Percentiles rank a stretch among this genome's conserved stretches.
phyloP scores from a whole-genome alignment of 1,139 yeast genomes.

The Taiozyma sp. region DNA sequence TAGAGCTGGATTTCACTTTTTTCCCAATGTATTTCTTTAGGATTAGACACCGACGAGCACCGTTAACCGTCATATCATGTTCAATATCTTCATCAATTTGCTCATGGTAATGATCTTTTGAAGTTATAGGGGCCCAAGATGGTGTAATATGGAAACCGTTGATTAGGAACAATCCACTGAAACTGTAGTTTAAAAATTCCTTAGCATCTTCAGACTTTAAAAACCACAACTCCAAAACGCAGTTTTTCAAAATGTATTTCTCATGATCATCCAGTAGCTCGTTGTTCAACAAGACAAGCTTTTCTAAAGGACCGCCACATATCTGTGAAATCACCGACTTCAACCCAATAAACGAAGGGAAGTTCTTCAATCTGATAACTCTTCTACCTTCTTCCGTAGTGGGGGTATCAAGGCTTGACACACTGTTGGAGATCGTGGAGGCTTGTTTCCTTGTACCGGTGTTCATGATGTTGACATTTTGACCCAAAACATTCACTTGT shows the following conservation, averaged over 20 bases:
- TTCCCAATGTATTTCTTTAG: conserved; percentile 28
- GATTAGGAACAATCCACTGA: conserved; percentile 53
- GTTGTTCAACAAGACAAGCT: conserved; percentile 29
- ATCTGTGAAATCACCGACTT: conserved; percentile 52
- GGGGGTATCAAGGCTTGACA: neutral
- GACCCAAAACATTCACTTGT: neutral
- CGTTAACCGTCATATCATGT: conserved; percentile 29
- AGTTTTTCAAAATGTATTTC: conserved; percentile 11
- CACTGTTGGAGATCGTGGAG: neutral
- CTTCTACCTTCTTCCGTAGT: conserved; percentile 14
- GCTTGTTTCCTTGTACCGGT: neutral
- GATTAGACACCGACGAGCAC: conserved; percentile 37
- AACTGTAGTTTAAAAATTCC: conserved; percentile 49
- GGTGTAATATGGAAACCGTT: conserved; percentile 52
- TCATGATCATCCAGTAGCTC: neutral
- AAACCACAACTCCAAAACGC: conserved; percentile 48
- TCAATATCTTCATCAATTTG: conserved; percentile 28
- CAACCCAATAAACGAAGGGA: conserved; percentile 41
- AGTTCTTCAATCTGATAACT: conserved; percentile 31
- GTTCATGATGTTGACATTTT: neutral
- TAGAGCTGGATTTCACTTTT: conserved; percentile 20
- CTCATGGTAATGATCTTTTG: conserved; percentile 19
- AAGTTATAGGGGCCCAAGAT: conserved; percentile 25
- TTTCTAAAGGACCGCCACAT: conserved; percentile 74
- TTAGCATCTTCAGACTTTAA: conserved; percentile 50